Evolutionary conservation across 306 rosid genomes (phyloP).

Genomic region (Quercus engelmannii): DNA sequence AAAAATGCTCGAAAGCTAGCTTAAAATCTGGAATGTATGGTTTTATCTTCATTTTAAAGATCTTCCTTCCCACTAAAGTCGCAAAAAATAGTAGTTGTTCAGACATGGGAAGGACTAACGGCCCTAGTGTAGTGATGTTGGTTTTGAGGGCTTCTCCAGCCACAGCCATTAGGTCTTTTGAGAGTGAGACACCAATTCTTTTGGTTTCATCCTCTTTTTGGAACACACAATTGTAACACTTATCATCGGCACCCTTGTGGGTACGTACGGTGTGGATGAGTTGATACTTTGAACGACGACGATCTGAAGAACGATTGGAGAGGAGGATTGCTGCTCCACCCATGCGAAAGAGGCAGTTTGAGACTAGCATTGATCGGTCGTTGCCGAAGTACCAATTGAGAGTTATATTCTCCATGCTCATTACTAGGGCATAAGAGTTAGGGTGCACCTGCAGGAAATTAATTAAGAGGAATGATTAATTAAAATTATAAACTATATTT

Average conservation of each 20-base stretch:
- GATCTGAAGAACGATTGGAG: constrained; percentile 48
- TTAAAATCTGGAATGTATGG: constrained; percentile 86
- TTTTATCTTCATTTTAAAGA: constrained; percentile 62
- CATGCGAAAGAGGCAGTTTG: constrained; percentile 83
- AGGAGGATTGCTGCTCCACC: constrained; percentile 91
- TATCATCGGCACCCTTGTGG: constrained; percentile 78
- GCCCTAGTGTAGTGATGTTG: constrained; percentile 85
- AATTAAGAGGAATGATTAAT: not conserved
- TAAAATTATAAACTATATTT: too few relatives aligned
- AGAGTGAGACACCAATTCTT: constrained; percentile 60
- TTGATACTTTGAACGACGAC: constrained; percentile 67
- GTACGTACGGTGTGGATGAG: constrained; percentile 74
- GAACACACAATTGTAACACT: constrained; percentile 55
- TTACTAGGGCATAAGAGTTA: constrained; percentile 76
- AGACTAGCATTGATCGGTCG: constrained; percentile 77
- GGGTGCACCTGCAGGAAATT: constrained; percentile 52
- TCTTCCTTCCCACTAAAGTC: constrained; percentile 52
- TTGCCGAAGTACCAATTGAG: constrained; percentile 88
- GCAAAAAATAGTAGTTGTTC: constrained; percentile 70
- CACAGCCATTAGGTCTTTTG: constrained; percentile 75
- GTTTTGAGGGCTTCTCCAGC: constrained; percentile 89
- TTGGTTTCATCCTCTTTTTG: constrained; percentile 68
- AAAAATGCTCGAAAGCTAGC: constrained; percentile 84
- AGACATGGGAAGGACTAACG: constrained; percentile 84
- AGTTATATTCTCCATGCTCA: constrained; percentile 91